Evolutionary conservation across 441 rosid genomes (phyloP).

Genomic region (Brassica hybrid): DNA sequence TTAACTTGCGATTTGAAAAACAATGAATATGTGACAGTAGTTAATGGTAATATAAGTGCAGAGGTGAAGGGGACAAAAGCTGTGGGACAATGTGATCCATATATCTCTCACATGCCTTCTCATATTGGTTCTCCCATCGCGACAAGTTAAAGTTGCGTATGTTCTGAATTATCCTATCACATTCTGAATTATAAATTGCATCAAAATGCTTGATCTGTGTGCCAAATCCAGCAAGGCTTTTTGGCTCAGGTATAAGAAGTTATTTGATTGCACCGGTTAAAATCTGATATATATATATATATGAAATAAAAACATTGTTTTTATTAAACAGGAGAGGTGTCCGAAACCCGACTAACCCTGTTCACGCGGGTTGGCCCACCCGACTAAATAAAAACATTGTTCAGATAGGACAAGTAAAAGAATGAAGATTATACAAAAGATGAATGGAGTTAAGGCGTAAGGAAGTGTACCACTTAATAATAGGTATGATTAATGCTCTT

Average conservation of each 20-base stretch:
- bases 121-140: slow-evolving; percentile 30
- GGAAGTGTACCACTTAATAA: neutral
- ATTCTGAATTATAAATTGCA: slow-evolving; percentile 10
- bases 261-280: no score
- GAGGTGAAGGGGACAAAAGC: slow-evolving; percentile 33
- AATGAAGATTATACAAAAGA: neutral
- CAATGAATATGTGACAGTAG: neutral
- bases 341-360: no score
- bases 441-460: neutral
- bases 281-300: no score
- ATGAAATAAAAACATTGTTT: no score
- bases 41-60: slow-evolving; percentile 15
- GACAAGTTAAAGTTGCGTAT: slow-evolving; percentile 15
- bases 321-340: no score
- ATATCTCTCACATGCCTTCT: slow-evolving; percentile 14
- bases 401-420: neutral
- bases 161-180: slow-evolving; percentile 28
- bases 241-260: slow-evolving; percentile 2
- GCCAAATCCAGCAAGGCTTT: slow-evolving; percentile 27
- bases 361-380: no score
- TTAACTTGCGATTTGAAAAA: neutral
- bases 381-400: neutral
- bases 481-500: neutral
- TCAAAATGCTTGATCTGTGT: slow-evolving; percentile 34
- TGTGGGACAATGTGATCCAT: slow-evolving; percentile 36